Evolutionary conservation across 1,139 yeast species (phyloP).

Genomic region (Blastobotrys capitulatus): DNA sequence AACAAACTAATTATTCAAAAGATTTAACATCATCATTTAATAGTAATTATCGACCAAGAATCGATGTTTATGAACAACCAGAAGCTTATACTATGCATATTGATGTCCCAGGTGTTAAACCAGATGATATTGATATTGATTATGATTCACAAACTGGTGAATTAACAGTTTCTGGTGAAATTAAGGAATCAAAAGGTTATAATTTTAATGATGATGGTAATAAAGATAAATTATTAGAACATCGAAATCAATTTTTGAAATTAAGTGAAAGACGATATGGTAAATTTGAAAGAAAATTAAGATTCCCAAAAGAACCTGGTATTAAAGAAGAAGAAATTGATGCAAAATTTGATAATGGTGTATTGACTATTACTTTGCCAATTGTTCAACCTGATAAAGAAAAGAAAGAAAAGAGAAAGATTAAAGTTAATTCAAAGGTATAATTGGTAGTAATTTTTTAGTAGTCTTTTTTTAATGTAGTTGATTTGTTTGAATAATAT

Average conservation of each 20-base stretch:
- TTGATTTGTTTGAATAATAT: too few species aligned
- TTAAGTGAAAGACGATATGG: conserved; percentile 32
- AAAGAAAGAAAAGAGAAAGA: conserved; percentile 5
- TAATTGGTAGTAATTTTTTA: too few species aligned
- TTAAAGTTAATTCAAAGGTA: background rate
- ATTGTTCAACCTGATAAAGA: background rate
- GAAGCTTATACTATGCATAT: too few species aligned
- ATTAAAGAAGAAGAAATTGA: conserved; percentile 47
- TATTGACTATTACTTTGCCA: conserved; percentile 3
- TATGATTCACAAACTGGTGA: conserved; percentile 39
- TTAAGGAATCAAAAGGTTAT: conserved; percentile 2
- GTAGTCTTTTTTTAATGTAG: too few species aligned
- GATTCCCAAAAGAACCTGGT: conserved; percentile 47
- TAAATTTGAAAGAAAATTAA: conserved; percentile 47
- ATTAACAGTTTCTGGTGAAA: conserved; percentile 22
- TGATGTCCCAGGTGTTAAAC: background rate
- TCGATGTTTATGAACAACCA: too few species aligned
- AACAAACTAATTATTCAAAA: background rate
- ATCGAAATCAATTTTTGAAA: background rate
- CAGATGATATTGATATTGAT: conserved; percentile 26
- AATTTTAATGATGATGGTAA: background rate
- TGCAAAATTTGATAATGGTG: conserved; percentile 31
- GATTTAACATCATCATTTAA: too few species aligned
- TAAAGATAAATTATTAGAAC: background rate
- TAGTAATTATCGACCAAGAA: too few species aligned